Base-by-base conservation (phyloP, 768 basidiomycete genomes). In the Mycena alexandri region DNA sequence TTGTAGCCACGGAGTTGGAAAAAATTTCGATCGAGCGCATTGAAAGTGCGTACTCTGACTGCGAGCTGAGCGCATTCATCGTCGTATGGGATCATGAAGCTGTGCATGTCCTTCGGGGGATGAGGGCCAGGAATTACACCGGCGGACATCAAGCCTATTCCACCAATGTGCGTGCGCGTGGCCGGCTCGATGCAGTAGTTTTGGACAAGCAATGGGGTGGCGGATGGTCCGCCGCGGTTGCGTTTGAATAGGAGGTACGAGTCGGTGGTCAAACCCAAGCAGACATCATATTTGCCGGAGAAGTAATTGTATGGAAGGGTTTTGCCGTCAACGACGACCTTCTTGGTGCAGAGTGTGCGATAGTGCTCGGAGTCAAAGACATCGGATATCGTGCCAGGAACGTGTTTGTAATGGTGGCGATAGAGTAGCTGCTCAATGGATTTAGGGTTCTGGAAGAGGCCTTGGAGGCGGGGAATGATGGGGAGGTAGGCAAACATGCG, bases 201-300 rank as follows among this genome's bases (percentile, higher is more conserved):
- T 68, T 81, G 76, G 0, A 83, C 14, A 19, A 86, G 64, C 10
- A 87, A 63, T 0, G 83, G 85, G 76, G 82, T 85, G 11, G 76
- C 75, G 0, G 82, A 81, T 5, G 60, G 60, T 2, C 61, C 64
- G 2, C 72, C 61, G 10, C 73, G 75, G 0, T 75, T 71, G 3
- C 73, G 64, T 50, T 78, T 79, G 70, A 79, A 83, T 6, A 81
- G 77, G 0, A 73, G 67, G 71, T 84, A 84, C 0, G 85, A 80
- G 72, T 88, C 84, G 0, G 79, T 79, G 3, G 78, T 79, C 0
- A 86, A 60, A 0, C 78, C 81, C 10, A 87, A 75, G 1, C 84
- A 83, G n/a, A 87, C 73, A 57, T 87, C 84, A 7, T 72, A 74
- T 1, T 33, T 36, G 25, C 79, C 76, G 0, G 74, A 71, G 60